Conservation (phyloP, 805 yeast genomes). For the Wilhelminamyces savonicus region DNA sequence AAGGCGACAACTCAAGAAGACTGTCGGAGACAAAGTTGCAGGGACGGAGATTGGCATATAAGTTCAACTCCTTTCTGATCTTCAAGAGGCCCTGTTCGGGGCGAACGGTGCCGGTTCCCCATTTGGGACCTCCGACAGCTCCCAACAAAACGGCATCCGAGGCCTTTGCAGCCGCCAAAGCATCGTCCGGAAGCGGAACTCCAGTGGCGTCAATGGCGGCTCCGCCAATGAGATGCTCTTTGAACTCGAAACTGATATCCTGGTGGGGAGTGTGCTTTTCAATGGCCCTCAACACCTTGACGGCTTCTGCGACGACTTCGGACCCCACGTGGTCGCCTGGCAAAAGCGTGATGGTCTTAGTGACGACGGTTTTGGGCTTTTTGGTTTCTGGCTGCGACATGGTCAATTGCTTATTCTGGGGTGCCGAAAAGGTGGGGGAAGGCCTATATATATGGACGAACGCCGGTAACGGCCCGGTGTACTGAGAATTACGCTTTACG, state of each 20-base stretch:
- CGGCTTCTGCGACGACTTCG: constrained; percentile 84
- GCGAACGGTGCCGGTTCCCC: constrained; percentile 96
- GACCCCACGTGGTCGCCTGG: constrained; percentile 98
- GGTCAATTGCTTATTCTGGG: no score
- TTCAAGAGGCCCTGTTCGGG: constrained; percentile 96
- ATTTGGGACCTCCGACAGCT: constrained; percentile 98
- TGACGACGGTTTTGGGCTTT: no score
- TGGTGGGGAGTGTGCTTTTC: constrained; percentile 38
- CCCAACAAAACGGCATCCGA: constrained; percentile 96
- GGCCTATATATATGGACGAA: no score
- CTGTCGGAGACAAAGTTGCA: constrained; percentile 88
- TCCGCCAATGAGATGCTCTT: constrained; percentile 90
- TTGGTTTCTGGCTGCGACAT: no score
- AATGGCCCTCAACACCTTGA: constrained; percentile 82
- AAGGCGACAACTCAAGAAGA: constrained; percentile 79
- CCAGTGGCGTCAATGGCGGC: constrained; percentile 98
- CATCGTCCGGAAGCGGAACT: constrained; percentile 77
- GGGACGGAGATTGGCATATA: constrained; percentile 96
- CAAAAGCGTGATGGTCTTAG: constrained; percentile 74
- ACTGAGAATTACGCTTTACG: no score
- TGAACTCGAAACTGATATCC: constrained; percentile 60
- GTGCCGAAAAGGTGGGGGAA: no score
- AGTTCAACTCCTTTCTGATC: constrained; percentile 88
- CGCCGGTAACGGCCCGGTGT: no score
- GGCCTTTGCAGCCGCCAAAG: constrained; percentile 73